Evolutionary conservation across 148 eudicot species (phyloP), one percentile per base, ranked within the genome.

Genomic region (Vaccinium vitisidaea): DNA sequence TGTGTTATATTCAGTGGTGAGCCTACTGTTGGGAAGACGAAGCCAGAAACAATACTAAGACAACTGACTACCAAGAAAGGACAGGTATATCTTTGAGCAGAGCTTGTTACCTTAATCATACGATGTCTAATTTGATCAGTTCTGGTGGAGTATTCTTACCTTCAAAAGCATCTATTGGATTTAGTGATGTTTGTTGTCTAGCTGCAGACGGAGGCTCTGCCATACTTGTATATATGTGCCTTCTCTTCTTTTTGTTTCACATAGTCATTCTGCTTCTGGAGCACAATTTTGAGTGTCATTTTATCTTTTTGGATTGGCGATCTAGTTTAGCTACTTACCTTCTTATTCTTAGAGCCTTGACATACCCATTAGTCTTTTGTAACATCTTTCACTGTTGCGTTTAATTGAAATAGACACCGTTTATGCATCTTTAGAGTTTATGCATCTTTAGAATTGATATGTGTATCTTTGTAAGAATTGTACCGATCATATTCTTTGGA

Each of bases 41-140:
- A 93, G 91, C 98, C 99, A n/a, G 98, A 95, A 86, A 97, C 98
- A 75, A 97, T 97, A 89, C 94, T 97, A 82, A 90, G 98, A 75
- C 99, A 97, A 86, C 98, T 97, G 80, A 95, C 96, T 48, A 97
- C 99, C 55, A 97, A 94, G 88, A 97, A 94, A 88, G 99, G 99
- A 77, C 98, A 97, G 98, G 99, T 97, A 89, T 65, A 27, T 25
- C 30, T 73, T 16, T 25, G 49, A 16, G 74, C 77, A 83, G 32
- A 14, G 4, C 39, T 7, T 71, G 75, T 36, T 13, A 59, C 36
- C 18, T 59, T 80, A 39, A 18, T 16, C 39, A 80, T 27, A 71
- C 56, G 52, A 36, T 80, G 25, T 30, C 48, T 50, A 19, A 36
- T 4, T 52, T 46, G 54, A 48, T 70, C 6, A 61, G 18, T 82